Evolutionary conservation across 352 stramenopile species (phyloP).

Genomic region (Pythium graminicola): DNA sequence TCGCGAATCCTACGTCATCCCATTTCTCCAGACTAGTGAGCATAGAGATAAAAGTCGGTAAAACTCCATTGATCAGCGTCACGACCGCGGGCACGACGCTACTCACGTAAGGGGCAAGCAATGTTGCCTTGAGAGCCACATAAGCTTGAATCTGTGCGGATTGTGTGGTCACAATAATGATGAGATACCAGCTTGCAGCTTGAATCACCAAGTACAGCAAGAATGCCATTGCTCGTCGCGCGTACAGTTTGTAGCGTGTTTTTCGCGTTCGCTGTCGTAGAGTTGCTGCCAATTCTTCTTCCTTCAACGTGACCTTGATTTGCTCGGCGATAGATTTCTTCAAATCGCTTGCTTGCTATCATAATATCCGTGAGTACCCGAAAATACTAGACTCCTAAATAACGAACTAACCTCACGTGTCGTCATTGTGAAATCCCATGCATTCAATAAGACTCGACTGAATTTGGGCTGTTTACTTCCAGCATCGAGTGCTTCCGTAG

Average conservation of each 20-base stretch:
- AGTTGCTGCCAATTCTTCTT: conserved; percentile 46
- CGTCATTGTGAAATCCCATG: conserved; percentile 59
- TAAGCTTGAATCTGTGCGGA: conserved; percentile 47
- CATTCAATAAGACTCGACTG: conserved; percentile 56
- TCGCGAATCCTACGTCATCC: conserved; percentile 71
- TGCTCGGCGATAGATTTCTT: conserved; percentile 55
- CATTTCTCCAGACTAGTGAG: conserved; percentile 68
- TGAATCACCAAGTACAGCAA: conserved; percentile 63
- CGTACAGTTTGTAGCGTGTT: conserved; percentile 54
- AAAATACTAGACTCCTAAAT: too few species aligned
- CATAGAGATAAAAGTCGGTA: conserved; percentile 57
- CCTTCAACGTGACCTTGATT: conserved; percentile 45
- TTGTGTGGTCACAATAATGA: conserved; percentile 66
- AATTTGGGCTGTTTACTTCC: conserved; percentile 48
- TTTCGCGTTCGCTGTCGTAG: conserved; percentile 43
- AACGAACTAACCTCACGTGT: conserved; percentile 32
- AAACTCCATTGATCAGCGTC: conserved; percentile 64
- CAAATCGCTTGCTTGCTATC: conserved; percentile 49
- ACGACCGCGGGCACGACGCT: conserved; percentile 66
- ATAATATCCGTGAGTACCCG: background rate
- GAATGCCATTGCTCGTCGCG: conserved; percentile 36
- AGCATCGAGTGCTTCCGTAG: conserved; percentile 44
- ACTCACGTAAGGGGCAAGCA: conserved; percentile 48
- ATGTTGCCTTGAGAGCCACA: conserved; percentile 32
- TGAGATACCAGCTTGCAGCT: conserved; percentile 57